Evolutionary conservation across 169 alveolate genomes (phyloP).

Genomic region (Besnoitia besnoiti): DNA sequence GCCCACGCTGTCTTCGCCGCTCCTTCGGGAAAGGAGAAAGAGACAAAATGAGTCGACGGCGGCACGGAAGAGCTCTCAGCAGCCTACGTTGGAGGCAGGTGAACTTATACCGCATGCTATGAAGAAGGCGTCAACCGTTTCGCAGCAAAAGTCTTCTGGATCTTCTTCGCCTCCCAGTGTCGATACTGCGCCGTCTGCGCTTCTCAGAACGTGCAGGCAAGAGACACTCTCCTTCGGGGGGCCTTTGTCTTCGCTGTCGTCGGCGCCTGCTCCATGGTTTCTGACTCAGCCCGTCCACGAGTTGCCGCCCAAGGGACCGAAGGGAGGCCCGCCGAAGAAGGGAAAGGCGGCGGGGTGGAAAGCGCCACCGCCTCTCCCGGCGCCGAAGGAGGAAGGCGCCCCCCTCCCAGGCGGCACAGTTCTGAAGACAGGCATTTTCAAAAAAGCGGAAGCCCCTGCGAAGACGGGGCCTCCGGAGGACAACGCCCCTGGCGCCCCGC

Average conservation of each 20-base stretch:
- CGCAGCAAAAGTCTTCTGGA: too few species aligned
- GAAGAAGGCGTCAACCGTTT: neutral
- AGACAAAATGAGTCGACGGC: too few species aligned
- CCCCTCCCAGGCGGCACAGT: neutral
- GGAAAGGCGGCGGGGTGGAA: conserved; percentile 34
- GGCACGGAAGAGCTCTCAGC: too few species aligned
- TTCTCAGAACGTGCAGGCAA: neutral
- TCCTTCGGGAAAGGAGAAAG: too few species aligned
- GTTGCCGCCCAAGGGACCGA: conserved; percentile 53
- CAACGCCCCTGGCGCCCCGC: neutral
- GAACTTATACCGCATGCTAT: too few species aligned
- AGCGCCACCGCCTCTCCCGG: conserved; percentile 14
- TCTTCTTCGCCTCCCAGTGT: neutral
- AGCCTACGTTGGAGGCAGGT: too few species aligned
- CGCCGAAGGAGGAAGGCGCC: conserved; percentile 21
- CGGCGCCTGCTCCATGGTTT: neutral
- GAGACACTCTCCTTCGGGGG: neutral
- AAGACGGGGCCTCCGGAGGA: neutral
- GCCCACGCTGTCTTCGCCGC: too few species aligned
- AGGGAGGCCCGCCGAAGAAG: conserved; percentile 50
- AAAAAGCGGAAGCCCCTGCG: neutral
- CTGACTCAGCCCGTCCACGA: neutral
- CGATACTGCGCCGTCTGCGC: neutral
- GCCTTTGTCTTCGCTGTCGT: neutral
- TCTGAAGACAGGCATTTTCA: conserved; percentile 33